A percentile compares a stretch with the other conserved stretches of the same genome.
Conservation (phyloP, 495 filamentous ascomycete genomes). For the Penicillium macrosclerotiorum region DNA sequence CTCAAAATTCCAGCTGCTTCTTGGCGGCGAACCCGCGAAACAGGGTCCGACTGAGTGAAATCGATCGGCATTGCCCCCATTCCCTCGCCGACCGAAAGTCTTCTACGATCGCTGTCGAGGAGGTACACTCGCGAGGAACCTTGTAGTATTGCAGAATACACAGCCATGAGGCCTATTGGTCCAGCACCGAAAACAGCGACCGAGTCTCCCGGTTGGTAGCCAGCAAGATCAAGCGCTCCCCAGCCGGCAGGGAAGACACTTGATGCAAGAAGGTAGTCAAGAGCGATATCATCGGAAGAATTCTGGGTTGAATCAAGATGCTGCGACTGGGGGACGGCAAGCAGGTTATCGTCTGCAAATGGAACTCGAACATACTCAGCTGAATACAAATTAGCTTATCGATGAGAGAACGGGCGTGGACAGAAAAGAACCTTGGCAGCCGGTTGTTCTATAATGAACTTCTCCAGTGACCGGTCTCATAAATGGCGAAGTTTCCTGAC, state of each 20-base stretch:
- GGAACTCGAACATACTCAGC: constrained; percentile 36
- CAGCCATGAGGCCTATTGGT: constrained; percentile 37
- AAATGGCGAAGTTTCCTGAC: background rate
- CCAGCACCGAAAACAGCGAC: constrained; percentile 44
- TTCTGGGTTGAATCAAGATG: background rate
- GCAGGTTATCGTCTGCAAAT: constrained; percentile 27
- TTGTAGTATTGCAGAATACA: constrained; percentile 37
- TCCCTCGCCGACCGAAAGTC: constrained; percentile 41
- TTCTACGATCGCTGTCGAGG: constrained; percentile 43
- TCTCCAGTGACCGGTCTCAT: constrained; percentile 1
- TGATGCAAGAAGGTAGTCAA: constrained; percentile 33
- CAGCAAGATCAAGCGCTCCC: constrained; percentile 19
- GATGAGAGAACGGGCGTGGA: too few relatives aligned
- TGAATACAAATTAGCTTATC: too few relatives aligned
- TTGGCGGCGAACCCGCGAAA: constrained; percentile 14
- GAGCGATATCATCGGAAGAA: background rate
- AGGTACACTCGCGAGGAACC: constrained; percentile 44
- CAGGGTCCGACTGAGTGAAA: constrained; percentile 36
- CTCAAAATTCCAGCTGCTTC: constrained; percentile 5
- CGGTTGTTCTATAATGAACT: constrained; percentile 1
- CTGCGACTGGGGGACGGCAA: constrained; percentile 20
- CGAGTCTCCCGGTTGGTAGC: constrained; percentile 31
- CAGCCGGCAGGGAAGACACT: constrained; percentile 39
- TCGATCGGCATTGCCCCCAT: constrained; percentile 43
- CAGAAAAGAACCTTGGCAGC: background rate